Conservation (phyloP, 2,329 filamentous ascomycete genomes). For the Blastomyces emzantsi region DNA sequence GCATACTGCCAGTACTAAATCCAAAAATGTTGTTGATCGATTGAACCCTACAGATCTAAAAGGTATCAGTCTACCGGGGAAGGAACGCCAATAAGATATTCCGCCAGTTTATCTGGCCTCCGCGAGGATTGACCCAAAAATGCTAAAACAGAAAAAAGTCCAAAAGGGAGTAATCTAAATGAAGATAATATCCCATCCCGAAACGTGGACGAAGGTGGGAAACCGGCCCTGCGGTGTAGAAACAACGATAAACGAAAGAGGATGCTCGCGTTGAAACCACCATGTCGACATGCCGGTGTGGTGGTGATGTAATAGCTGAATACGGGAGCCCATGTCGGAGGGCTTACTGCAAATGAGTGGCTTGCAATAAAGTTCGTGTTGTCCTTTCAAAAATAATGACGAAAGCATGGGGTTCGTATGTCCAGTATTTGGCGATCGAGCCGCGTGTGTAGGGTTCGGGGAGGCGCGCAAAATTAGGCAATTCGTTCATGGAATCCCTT, state of each 20-base stretch:
- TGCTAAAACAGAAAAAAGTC: neutral
- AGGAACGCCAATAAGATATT: neutral
- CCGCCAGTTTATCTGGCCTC: neutral
- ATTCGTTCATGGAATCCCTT: slow-evolving; percentile 19
- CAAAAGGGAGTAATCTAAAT: neutral
- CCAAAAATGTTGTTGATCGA: neutral
- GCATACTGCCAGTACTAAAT: neutral
- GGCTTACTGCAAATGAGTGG: neutral
- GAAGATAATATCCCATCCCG: neutral
- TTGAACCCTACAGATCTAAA: neutral
- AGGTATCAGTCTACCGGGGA: neutral
- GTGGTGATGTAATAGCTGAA: neutral
- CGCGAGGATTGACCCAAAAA: neutral
- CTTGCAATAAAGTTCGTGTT: neutral
- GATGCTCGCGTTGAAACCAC: neutral
- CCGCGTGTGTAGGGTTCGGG: neutral
- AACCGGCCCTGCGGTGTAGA: neutral
- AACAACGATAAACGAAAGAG: neutral
- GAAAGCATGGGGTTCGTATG: neutral
- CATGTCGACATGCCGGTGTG: neutral
- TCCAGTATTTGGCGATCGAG: neutral
- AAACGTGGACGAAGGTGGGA: neutral
- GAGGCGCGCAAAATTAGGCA: neutral
- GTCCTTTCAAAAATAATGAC: neutral
- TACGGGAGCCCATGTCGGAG: neutral